These are phyloP conservation scores for Eruca vesicaria DNA, from an alignment of 441 rosid genomes.

Conservation along the genomic window DNA sequence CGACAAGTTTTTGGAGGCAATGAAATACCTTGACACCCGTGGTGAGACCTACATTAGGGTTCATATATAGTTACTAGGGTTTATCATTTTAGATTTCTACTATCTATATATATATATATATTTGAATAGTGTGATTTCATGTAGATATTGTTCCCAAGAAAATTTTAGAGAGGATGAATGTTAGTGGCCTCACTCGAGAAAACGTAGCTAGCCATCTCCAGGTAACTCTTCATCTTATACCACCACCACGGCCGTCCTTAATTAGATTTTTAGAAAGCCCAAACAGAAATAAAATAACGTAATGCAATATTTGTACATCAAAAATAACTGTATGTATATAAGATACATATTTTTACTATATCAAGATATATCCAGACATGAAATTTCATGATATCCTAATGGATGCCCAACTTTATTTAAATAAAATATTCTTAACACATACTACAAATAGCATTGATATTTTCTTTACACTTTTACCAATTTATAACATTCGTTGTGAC, in stretches of 20 bases:
- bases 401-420: not conserved
- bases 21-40: not conserved
- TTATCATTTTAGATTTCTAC: not conserved
- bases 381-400: not conserved
- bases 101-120: not conserved
- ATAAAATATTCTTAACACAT: too few relatives aligned
- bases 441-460: too few relatives aligned
- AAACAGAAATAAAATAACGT: not conserved
- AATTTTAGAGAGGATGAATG: conserved; percentile 82
- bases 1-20: not conserved
- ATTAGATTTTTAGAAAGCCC: not conserved
- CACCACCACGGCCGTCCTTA: not conserved
- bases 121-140: not conserved
- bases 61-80: not conserved
- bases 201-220: conserved; percentile 95
- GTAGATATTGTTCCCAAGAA: conserved; percentile 80
- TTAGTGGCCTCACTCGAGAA: conserved; percentile 71
- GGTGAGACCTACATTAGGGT: not conserved
- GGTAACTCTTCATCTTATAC: conserved; percentile 42
- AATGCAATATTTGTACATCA: not conserved
- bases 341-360: not conserved
- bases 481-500: too few relatives aligned
- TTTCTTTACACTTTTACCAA: too few relatives aligned
- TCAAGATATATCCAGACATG: not conserved
- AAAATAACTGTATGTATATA: not conserved